Evolutionary conservation across 2,329 filamentous ascomycete species (phyloP), one percentile per base, ranked within the genome.

Genomic region (Thermothelomyces thermophilus): DNA sequence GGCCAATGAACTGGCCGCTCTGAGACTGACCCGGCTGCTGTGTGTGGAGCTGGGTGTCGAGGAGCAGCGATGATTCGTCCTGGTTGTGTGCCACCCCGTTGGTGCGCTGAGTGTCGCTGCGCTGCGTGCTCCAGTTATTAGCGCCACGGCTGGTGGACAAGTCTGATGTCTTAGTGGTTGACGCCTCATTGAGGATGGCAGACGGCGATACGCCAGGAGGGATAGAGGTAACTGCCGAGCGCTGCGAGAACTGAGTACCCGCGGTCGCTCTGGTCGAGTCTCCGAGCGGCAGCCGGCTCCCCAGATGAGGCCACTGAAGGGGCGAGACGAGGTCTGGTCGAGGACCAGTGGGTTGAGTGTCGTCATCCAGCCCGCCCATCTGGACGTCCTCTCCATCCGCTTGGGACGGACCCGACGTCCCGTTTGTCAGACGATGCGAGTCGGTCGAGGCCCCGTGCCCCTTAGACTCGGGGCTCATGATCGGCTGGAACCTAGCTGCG

Each of bases 151-250:
- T 71, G 14, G 72, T 71, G 3, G 85, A 89, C 5, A 81, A 79
- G 54, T 86, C 82, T 1, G 87, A 88, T 2, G 87, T 90, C 68
- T 95, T 93, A n/a, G 90, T 95, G 1, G 90, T 94, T 2, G 90
- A 95, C 1, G 90, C 91, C 61, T 95, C 90, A 60, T 97, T 96
- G 46, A 83, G 71, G 51, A 77, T 66, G 11, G 76, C 77, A 22
- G 76, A 79, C 13, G 79, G 79, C 4, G 78, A 79, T 46, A 80
- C 70, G 3, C 77, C 80, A 0, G 73, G 68, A 1, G 80, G 77
- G 2, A 84, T 66, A 17, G 77, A 70, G 14, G 79, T 82, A 39
- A 83, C 67, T 1, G 71, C 74, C 4, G 83, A 85, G 39, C 74
- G 70, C 63, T 87, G 86, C 1, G 85, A 87, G 19, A 82, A 72